These are phyloP conservation scores for Penicillium herquei DNA, from an alignment of 495 filamentous ascomycete genomes.

Conservation along the genomic window DNA sequence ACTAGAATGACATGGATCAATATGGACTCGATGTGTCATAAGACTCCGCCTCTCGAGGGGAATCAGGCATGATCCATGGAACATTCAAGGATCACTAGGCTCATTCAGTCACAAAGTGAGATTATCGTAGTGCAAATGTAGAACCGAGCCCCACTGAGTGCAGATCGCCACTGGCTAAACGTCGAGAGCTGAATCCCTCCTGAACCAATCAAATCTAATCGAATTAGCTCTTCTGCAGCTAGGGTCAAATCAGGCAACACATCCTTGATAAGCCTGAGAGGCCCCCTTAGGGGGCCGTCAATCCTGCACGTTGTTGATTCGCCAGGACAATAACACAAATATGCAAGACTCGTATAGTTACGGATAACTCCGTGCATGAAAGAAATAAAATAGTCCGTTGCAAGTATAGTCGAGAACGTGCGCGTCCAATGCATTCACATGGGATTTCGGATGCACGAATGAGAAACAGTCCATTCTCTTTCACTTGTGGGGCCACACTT, in stretches of 20 bases:
- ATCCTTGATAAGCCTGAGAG: neutral
- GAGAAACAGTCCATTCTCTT: conserved; percentile 11
- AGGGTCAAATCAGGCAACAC: neutral
- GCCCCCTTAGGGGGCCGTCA: no score
- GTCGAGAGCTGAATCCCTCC: neutral
- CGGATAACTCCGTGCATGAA: neutral
- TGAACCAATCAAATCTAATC: neutral
- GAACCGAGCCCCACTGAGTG: conserved; percentile 1
- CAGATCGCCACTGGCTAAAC: conserved; percentile 1
- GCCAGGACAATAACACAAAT: no score
- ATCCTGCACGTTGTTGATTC: no score
- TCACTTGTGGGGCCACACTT: conserved; percentile 16
- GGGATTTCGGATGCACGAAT: conserved; percentile 16
- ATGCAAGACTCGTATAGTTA: no score
- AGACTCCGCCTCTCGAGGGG: neutral
- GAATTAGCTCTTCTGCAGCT: neutral
- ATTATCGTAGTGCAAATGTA: neutral
- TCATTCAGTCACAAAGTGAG: neutral
- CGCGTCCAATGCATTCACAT: neutral
- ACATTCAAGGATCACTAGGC: neutral
- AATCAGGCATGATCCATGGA: no score
- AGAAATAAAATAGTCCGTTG: neutral
- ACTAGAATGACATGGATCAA: neutral
- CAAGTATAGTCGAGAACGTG: no score
- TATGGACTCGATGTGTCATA: neutral